phyloP scores from a whole-genome alignment of 1,284 basidiomycete genomes.

The Heliocybe sulcata region DNA sequence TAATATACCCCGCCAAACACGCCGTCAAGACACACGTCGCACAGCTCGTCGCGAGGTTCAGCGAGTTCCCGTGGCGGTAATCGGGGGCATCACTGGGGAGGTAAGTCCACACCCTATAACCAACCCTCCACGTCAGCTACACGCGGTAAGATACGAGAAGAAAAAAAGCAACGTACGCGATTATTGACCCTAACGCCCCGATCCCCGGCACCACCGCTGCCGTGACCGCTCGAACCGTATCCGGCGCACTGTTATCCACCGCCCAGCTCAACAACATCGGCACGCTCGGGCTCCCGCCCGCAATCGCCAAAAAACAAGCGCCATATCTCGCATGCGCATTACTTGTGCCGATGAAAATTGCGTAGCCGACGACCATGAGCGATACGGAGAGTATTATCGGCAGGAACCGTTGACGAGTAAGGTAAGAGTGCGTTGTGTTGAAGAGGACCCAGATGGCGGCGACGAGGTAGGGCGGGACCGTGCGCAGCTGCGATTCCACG shows the following conservation, averaged over 20 bases:
- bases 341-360: slow-evolving; percentile 27
- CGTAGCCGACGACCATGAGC: slow-evolving; percentile 29
- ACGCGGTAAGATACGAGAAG: background rate
- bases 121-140: background rate
- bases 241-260: slow-evolving; percentile 34
- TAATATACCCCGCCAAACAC: slow-evolving; percentile 26
- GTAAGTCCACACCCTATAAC: slow-evolving; percentile 29
- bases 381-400: slow-evolving; percentile 24
- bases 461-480: slow-evolving; percentile 31
- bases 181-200: slow-evolving; percentile 30
- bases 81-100: slow-evolving; percentile 31
- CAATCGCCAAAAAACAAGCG: slow-evolving; percentile 30
- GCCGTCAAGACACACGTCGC: slow-evolving; percentile 22
- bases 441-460: slow-evolving; percentile 26
- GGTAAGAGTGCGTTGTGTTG: slow-evolving; percentile 22
- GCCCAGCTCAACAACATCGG: slow-evolving; percentile 31
- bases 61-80: slow-evolving; percentile 34
- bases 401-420: slow-evolving; percentile 22
- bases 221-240: slow-evolving; percentile 31
- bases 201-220: slow-evolving; percentile 29
- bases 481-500: slow-evolving; percentile 31
- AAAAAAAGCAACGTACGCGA: slow-evolving; percentile 22
- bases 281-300: slow-evolving; percentile 25
- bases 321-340: slow-evolving; percentile 29
- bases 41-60: slow-evolving; percentile 31